Evolutionary conservation across 1,284 basidiomycete species (phyloP), one percentile per base, ranked within the genome.

Genomic region (Ustilago sp.): DNA sequence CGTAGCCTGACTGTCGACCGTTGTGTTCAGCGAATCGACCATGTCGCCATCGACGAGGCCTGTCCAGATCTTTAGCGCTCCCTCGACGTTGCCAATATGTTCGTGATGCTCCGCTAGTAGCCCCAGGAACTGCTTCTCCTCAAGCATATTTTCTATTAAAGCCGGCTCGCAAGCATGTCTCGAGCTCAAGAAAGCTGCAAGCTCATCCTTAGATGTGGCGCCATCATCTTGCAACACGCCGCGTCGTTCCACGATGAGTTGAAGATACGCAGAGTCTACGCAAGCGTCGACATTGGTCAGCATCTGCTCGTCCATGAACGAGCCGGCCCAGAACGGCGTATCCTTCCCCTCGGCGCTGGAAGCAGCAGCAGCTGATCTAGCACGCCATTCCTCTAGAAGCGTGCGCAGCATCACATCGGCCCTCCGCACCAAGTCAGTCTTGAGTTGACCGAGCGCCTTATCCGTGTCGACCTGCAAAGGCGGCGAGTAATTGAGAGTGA

Each of bases 401-500:
- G 15, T n/a, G 41, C 57, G 70, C 31, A 82, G 60, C 76, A 85
- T 73, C 1, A 54, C 56, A 13, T 69, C 62, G 4, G 81, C 70
- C 17, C 80, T 54, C 7, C 28, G 35, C 17, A 57, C 6, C 12
- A 71, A 52, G 8, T 58, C 19, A 11, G 32, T 4, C 11, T 19
- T 61, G 23, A 71, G 63, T 48, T 43, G 52, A 3, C 32, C 12
- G 6, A 85, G 73, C 17, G 41, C 34, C 2, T 62, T 59, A 41
- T 81, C 74, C 15, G 51, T 35, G 4, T 58, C 32, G 8, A 70
- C 35, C 4, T 75, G 58, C 50, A 83, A 36, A 0, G 68, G 71
- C 8, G 82, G 80, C 2, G 60, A 63, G 47, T 85, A 84, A 53
- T 82, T 84, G 28, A 72, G 39, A 0, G 32, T 47, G 38, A 84